Conservation (phyloP, 208 protist species). For the Leishmania arabica region DNA sequence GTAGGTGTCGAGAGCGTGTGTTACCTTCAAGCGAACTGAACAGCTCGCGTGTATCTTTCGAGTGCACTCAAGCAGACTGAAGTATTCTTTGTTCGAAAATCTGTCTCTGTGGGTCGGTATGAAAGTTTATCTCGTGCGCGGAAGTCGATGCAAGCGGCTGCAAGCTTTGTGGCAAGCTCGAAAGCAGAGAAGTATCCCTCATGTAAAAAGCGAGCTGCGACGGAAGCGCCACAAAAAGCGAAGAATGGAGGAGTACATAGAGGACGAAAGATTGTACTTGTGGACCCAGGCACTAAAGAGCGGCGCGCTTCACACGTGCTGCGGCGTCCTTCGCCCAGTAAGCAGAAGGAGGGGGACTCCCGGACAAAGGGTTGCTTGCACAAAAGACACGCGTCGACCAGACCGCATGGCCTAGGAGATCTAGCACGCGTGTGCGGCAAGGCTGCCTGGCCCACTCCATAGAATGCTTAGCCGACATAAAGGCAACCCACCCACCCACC, state of each 20-base stretch:
- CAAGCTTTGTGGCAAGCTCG: not conserved
- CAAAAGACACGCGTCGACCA: not conserved
- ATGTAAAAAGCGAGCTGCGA: not conserved
- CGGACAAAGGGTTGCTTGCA: not conserved
- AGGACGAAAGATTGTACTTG: not conserved
- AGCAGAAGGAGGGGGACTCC: not conserved
- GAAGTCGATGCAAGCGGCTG: not conserved
- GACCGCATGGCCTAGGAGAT: not conserved
- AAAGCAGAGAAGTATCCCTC: not conserved
- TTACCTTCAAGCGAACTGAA: not conserved
- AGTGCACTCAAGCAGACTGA: not conserved
- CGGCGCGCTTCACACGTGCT: not conserved
- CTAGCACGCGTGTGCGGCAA: not conserved
- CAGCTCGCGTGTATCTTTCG: not conserved
- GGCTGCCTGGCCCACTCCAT: not conserved
- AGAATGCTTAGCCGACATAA: no score
- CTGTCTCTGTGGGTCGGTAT: not conserved
- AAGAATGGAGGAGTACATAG: not conserved
- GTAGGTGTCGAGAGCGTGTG: not conserved
- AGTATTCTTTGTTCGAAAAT: not conserved
- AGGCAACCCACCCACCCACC: no score
- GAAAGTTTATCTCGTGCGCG: not conserved
- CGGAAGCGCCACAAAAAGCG: not conserved
- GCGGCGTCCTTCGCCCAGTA: not conserved
- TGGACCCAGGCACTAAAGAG: not conserved